Conservation (phyloP, 2,329 filamentous ascomycete genomes). For the Aspergillus fischeri region DNA sequence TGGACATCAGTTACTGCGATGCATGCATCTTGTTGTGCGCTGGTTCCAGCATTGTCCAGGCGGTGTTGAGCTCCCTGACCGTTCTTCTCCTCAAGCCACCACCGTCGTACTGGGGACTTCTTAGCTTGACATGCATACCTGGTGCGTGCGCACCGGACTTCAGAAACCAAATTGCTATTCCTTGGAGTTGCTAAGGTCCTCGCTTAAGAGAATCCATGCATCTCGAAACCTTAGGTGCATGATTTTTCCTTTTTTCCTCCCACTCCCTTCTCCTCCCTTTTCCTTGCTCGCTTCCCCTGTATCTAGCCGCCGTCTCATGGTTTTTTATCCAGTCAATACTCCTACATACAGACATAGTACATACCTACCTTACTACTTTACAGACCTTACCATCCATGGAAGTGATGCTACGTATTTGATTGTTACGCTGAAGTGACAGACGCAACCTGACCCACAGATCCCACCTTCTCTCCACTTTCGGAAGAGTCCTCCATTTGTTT, state of each 20-base stretch:
- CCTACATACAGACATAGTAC: not conserved
- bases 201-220: not conserved
- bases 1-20: not conserved
- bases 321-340: not conserved
- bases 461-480: not conserved
- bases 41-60: not conserved
- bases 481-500: not conserved
- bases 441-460: not conserved
- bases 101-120: not conserved
- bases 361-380: too few relatives aligned
- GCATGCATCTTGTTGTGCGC: not conserved
- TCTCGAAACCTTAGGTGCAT: not conserved
- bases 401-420: not conserved
- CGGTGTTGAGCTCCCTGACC: not conserved
- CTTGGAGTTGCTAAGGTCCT: not conserved
- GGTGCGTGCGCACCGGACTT: not conserved
- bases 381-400: too few relatives aligned
- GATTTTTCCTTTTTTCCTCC: not conserved
- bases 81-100: not conserved
- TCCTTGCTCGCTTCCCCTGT: not conserved
- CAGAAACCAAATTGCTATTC: not conserved
- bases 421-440: not conserved
- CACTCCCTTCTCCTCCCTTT: not conserved
- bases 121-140: not conserved
- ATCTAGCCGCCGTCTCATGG: not conserved